Base-by-base conservation (phyloP, 1,284 basidiomycete species). In the Mixia osmundae region DNA sequence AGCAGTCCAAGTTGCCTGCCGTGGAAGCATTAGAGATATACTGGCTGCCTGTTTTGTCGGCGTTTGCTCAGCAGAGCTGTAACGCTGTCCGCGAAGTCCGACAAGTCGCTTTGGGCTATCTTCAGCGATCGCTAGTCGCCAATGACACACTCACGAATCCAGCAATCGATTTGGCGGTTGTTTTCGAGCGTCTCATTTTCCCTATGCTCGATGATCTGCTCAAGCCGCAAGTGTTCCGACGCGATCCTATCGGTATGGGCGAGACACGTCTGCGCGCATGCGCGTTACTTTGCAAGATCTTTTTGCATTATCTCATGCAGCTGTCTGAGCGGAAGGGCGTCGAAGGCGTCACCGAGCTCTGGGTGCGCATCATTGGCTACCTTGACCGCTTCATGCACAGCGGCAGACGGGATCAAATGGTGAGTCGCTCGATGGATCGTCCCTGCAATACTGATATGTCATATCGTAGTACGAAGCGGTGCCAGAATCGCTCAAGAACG, bases 401-500 rank as follows among this genome's bases (percentile, higher is more conserved):
- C 19, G 76, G 82, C 48, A 71, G 72, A 49, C 65, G 69, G 40
- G 83, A 87, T 53, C 78, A 82, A 53, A 57, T 91, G 60, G 83
- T 85, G 51, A 50, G 76, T 66, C 30, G 39, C 11, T 27, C 14
- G 25, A 6, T 23, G 18, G 29, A 12, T 39, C 12, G 18, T 18
- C 16, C 6, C 1, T 15, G 18, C 16, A 28, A 42, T 39, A 14
- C 9, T 7, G 14, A 7, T 30, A 6, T 9, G 24, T 33, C 26
- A 4, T 29, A 18, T 11, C 7, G n/a, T 30, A 87, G 82, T 73
- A 76, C 51, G 89, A 99, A 55, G 85, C 87, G 0, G 68, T 94
- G 20, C 80, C 79, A 0, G 91, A 99, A 57, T 87, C 83, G 5
- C 65, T 97, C 47, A 97, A 97, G 61, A 97, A 97, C 54, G 78